phyloP scores from a whole-genome alignment of 2,329 filamentous ascomycete species.

The Penicillium paneum region DNA sequence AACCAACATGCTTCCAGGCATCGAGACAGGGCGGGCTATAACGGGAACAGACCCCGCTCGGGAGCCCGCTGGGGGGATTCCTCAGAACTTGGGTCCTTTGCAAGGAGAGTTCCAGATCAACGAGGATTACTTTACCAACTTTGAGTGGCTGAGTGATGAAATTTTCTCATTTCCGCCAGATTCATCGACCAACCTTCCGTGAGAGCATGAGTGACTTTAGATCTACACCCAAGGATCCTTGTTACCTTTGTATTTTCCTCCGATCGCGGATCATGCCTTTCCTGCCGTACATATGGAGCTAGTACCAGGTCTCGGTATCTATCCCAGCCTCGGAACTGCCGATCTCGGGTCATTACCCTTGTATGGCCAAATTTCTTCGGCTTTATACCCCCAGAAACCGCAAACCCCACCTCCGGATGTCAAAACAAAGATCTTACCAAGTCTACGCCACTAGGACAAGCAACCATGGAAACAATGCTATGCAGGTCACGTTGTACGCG shows the following conservation, averaged over 20 bases:
- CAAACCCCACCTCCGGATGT: not conserved
- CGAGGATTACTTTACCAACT: slow-evolving; percentile 39
- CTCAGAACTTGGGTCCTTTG: slow-evolving; percentile 3
- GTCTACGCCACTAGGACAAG: not conserved
- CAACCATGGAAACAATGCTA: not conserved
- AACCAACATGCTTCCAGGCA: not conserved
- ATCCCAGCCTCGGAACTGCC: not conserved
- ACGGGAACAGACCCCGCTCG: slow-evolving; percentile 3
- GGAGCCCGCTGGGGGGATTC: not conserved
- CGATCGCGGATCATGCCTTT: no score
- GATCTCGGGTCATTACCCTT: not conserved
- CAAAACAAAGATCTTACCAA: not conserved
- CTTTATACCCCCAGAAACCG: not conserved
- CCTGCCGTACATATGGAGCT: no score
- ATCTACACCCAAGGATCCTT: not conserved
- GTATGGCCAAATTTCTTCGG: not conserved
- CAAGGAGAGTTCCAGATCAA: slow-evolving; percentile 30
- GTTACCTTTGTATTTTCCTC: not conserved
- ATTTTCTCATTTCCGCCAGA: slow-evolving; percentile 26
- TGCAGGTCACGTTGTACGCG: not conserved
- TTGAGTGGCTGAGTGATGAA: slow-evolving; percentile 40
- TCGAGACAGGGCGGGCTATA: slow-evolving; percentile 11
- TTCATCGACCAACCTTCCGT: slow-evolving; percentile 22
- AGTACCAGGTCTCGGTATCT: not conserved
- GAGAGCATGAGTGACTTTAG: not conserved